Evolutionary conservation across 2,329 filamentous ascomycete species (phyloP).

Genomic region (Sclerotinia sclerotiorum): DNA sequence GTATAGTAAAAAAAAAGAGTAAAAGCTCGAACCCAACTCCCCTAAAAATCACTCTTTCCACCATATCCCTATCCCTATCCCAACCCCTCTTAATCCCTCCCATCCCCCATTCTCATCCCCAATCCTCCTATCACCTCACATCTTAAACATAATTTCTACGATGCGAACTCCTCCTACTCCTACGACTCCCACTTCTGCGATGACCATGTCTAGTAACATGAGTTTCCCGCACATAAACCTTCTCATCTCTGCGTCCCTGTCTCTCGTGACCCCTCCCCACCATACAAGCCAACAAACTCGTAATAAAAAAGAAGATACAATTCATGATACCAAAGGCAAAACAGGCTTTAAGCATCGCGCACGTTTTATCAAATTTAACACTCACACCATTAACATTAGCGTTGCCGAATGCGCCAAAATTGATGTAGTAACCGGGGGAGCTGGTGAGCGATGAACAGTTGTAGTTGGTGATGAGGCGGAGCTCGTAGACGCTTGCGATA

Average conservation of each 20-base stretch:
- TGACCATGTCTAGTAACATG: slow-evolving; percentile 37
- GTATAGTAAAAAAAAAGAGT: neutral
- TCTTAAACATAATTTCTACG: slow-evolving; percentile 40
- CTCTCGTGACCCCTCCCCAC: slow-evolving; percentile 27
- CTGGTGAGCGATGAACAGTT: slow-evolving; percentile 64
- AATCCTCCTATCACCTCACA: too few relatives aligned
- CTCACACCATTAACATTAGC: slow-evolving; percentile 53
- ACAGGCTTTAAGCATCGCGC: slow-evolving; percentile 86
- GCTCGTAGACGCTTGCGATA: slow-evolving; percentile 60
- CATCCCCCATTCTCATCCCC: neutral
- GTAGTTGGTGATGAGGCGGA: slow-evolving; percentile 58
- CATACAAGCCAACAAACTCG: slow-evolving; percentile 65
- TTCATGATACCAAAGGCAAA: slow-evolving; percentile 94
- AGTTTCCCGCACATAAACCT: slow-evolving; percentile 36
- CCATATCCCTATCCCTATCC: neutral
- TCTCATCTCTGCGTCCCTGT: slow-evolving; percentile 20
- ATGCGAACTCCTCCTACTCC: slow-evolving; percentile 36
- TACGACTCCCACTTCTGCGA: slow-evolving; percentile 37
- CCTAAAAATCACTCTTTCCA: too few relatives aligned
- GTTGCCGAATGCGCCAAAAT: slow-evolving; percentile 61
- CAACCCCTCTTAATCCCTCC: neutral
- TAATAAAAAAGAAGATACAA: slow-evolving; percentile 75
- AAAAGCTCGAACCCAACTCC: neutral
- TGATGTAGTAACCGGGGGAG: slow-evolving; percentile 53
- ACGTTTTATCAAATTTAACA: slow-evolving; percentile 68